These are phyloP conservation scores for Rhizopogon salebrosus DNA, from an alignment of 768 basidiomycete species.

Conservation along the genomic window DNA sequence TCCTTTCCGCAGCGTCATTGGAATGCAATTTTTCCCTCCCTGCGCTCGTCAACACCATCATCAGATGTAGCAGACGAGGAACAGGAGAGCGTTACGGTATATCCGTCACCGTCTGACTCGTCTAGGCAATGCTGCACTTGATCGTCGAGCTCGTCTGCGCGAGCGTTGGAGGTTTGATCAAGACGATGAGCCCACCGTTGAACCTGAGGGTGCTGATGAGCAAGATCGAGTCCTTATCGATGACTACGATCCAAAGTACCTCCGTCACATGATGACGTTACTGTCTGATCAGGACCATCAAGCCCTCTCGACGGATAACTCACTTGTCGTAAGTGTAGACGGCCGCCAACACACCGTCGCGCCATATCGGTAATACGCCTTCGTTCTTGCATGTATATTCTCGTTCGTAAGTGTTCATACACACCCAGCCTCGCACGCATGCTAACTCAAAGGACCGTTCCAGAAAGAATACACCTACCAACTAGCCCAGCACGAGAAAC, in stretches of 20 bases:
- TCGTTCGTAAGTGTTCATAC: too few species aligned
- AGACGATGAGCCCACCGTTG: constrained; percentile 54
- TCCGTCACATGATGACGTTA: constrained; percentile 51
- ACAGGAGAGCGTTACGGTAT: constrained; percentile 18
- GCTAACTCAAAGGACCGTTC: too few species aligned
- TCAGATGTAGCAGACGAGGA: constrained; percentile 11
- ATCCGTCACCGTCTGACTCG: constrained; percentile 78
- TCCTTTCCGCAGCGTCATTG: constrained; percentile 62
- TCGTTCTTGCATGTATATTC: too few species aligned
- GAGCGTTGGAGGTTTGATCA: constrained; percentile 68
- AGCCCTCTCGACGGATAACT: constrained; percentile 46
- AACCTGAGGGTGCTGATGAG: constrained; percentile 60
- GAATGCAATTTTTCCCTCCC: constrained; percentile 49
- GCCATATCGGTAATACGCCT: constrained; percentile 49
- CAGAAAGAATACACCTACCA: too few species aligned
- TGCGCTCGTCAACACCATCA: constrained; percentile 24
- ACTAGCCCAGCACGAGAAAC: too few species aligned
- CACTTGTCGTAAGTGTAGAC: constrained; percentile 37
- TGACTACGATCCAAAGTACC: constrained; percentile 59
- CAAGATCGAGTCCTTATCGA: constrained; percentile 66
- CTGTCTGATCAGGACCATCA: constrained; percentile 50
- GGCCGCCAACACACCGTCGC: constrained; percentile 46
- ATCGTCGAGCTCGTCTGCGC: constrained; percentile 54
- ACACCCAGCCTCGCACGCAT: too few species aligned
- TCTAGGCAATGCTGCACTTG: constrained; percentile 72